Percentiles rank a stretch among this genome's conserved stretches.
Conservation (phyloP, 2,329 filamentous ascomycete species). For the Pseudogymnoascus sp. region DNA sequence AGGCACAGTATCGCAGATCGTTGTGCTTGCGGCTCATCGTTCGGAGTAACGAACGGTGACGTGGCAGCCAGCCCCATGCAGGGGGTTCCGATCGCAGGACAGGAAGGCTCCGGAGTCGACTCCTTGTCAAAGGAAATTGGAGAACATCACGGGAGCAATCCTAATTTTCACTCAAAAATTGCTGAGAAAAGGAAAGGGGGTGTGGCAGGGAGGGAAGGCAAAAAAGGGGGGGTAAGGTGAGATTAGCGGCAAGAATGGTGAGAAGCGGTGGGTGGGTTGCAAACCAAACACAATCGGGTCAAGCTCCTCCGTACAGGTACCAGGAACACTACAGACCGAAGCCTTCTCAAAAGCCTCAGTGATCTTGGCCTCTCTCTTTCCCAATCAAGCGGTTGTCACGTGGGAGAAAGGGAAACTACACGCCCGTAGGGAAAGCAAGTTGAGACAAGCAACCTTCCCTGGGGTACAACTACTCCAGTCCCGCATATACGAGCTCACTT, state of each 20-base stretch:
- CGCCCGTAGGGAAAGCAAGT: not conserved
- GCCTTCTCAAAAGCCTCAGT: not conserved
- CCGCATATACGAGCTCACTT: not conserved
- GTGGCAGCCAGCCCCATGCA: not conserved
- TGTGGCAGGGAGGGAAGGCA: not conserved
- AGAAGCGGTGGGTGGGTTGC: not conserved
- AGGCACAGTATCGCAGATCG: not conserved
- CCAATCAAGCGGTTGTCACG: not conserved
- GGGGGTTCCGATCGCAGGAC: not conserved
- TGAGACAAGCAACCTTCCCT: not conserved
- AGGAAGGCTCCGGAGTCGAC: not conserved
- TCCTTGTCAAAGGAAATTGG: not conserved
- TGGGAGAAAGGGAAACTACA: not conserved
- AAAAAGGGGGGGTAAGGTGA: too few species aligned
- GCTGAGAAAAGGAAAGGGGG: not conserved
- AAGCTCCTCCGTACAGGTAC: not conserved
- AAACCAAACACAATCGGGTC: not conserved
- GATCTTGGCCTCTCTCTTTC: not conserved
- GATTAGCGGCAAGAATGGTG: not conserved
- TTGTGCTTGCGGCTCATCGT: not conserved
- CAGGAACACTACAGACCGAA: not conserved
- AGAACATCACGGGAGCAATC: not conserved
- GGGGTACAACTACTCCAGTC: not conserved
- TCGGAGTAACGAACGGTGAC: not conserved
- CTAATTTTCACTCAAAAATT: not conserved